Evolutionary conservation across 768 basidiomycete genomes (phyloP).

Genomic region (Amanita molliuscula): DNA sequence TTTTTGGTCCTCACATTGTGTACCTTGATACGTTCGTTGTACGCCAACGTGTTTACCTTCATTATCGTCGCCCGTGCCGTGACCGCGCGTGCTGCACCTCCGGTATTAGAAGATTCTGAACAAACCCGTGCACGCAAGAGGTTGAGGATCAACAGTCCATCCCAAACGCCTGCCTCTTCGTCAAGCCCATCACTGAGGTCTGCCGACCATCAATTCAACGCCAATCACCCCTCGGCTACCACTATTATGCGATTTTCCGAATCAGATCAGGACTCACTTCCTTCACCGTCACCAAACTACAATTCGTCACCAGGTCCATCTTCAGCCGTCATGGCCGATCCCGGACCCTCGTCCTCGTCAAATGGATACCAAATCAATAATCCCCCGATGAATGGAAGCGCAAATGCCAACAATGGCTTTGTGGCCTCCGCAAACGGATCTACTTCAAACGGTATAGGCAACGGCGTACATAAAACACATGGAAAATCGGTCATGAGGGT

Average conservation of each 20-base stretch:
- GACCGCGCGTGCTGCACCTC: slow-evolving; percentile 9
- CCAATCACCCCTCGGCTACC: slow-evolving; percentile 13
- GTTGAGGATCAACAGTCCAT: slow-evolving; percentile 45
- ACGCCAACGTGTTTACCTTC: slow-evolving; percentile 8
- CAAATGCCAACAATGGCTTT: slow-evolving; percentile 26
- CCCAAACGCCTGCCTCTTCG: slow-evolving; percentile 12
- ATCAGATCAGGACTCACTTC: slow-evolving; percentile 34
- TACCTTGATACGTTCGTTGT: slow-evolving; percentile 5
- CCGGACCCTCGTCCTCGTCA: slow-evolving; percentile 11
- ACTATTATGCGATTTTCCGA: slow-evolving; percentile 42
- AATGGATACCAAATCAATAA: slow-evolving; percentile 22
- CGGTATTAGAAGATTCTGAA: slow-evolving; percentile 30
- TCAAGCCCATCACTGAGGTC: slow-evolving; percentile 18
- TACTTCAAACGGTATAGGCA: slow-evolving; percentile 31
- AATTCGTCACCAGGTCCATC: slow-evolving; percentile 12
- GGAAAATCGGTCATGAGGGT: slow-evolving; percentile 49
- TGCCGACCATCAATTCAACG: slow-evolving; percentile 13
- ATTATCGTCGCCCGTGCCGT: slow-evolving; percentile 11
- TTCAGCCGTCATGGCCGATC: slow-evolving; percentile 6
- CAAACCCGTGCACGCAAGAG: slow-evolving; percentile 55
- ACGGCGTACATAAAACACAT: slow-evolving; percentile 39
- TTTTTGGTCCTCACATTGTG: background rate
- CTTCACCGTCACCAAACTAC: slow-evolving; percentile 34
- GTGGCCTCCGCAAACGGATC: slow-evolving; percentile 13
- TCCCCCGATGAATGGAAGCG: slow-evolving; percentile 32